Evolutionary conservation across 2,329 filamentous ascomycete species (phyloP), one percentile per base, ranked within the genome.

Genomic region (Neurospora sp.): DNA sequence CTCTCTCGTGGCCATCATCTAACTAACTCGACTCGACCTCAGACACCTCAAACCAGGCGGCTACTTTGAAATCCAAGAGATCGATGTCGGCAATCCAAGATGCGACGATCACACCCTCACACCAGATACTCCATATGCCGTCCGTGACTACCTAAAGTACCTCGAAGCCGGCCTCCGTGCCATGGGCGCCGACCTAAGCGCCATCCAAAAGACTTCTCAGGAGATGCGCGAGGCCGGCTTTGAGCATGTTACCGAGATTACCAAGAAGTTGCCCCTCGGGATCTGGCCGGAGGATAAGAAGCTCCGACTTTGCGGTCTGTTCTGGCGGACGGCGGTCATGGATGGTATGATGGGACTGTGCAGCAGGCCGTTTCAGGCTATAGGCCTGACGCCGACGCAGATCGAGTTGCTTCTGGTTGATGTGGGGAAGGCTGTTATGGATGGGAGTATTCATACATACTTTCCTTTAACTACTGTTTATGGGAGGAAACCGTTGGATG

Each of bases 31-130:
- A 12, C 4, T 1, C 11, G 11, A 28, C 28, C 23, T 15, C 57
- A 85, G 83, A 68, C 83, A 86, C 73, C 77, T 85, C 8, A 85
- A 85, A 71, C 84, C 84, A 0, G 84, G 84, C 38, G 84, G 83
- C 36, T 85, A 82, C 69, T 77, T 86, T 36, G 84, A 86, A 73
- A 74, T 85, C 33, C 82, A 84, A 70, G 84, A 86, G 52, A 79
- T 85, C 52, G 76, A 81, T 52, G 80, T 81, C 73, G 72, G 73
- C 12, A 8, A n/a, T 17, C 77, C 81, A 3, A 77, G 77, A 10
- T 82, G 81, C 74, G 84, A 86, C 74, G 84, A 86, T 76, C 67
- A 74, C 62, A 80, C 81, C 0, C 81, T 82, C 52, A 76, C 75
- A 1, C 73, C 75, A 17, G 74, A 79, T 23, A 80, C 79, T 0